Percentiles rank a stretch among this genome's conserved stretches.
These are phyloP conservation scores for Plasmodium sp. DNA, from an alignment of 169 alveolate genomes.

Conservation along the genomic window DNA sequence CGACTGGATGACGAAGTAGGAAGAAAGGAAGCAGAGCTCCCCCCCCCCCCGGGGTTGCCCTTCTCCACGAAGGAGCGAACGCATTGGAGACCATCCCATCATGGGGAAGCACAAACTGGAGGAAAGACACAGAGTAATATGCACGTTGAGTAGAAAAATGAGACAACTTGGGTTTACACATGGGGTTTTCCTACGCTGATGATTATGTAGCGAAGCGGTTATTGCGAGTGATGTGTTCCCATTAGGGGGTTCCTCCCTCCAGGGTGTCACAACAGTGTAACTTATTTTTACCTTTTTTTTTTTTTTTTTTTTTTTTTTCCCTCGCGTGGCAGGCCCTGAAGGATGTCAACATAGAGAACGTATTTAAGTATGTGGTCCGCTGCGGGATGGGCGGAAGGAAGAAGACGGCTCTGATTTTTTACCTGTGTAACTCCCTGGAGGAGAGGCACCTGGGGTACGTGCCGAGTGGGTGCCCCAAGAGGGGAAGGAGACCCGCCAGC, in stretches of 20 bases:
- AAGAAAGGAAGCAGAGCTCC: not conserved
- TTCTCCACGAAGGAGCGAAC: not conserved
- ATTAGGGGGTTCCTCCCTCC: not conserved
- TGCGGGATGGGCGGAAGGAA: not conserved
- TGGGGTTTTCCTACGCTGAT: not conserved
- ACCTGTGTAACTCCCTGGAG: constrained; percentile 43
- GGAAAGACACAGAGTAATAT: not conserved
- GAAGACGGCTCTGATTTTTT: constrained; percentile 6
- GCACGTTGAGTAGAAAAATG: not conserved
- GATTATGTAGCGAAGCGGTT: not conserved
- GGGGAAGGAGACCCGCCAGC: not conserved
- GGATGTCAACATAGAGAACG: constrained; percentile 5
- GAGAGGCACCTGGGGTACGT: constrained; percentile 23
- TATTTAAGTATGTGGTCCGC: constrained; percentile 14
- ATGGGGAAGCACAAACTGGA: not conserved
- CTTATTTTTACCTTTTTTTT: not conserved
- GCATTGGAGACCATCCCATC: not conserved
- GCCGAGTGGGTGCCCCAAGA: not conserved
- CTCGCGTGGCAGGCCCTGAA: constrained; percentile 7
- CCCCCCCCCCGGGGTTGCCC: not conserved
- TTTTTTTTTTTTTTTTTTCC: not conserved
- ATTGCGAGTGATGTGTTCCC: not conserved
- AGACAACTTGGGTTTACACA: not conserved
- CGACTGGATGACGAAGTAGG: not conserved
- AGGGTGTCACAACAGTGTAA: not conserved